Conservation (phyloP, 2,329 filamentous ascomycete genomes). For the Xylaria sp. region DNA sequence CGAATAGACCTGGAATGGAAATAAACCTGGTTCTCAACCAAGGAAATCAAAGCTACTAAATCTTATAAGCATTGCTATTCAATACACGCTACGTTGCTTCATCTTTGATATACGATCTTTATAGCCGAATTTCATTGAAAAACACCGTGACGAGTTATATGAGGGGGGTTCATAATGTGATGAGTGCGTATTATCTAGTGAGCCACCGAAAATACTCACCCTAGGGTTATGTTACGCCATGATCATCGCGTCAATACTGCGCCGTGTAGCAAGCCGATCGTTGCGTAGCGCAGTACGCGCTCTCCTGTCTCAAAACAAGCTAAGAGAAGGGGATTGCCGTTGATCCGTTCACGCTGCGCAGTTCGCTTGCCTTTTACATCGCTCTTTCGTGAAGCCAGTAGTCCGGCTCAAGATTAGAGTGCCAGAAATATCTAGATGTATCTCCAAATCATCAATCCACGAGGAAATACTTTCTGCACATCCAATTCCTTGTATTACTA, state of each 20-base stretch:
- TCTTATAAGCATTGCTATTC: not conserved
- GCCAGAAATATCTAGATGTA: not conserved
- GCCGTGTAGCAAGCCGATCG: not conserved
- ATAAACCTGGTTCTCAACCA: not conserved
- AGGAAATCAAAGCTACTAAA: not conserved
- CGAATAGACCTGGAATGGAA: conserved; percentile 18
- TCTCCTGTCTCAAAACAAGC: not conserved
- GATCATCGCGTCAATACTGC: not conserved
- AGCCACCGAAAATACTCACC: not conserved
- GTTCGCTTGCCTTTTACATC: not conserved
- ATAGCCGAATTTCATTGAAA: not conserved
- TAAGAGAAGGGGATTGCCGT: not conserved
- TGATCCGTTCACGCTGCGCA: not conserved
- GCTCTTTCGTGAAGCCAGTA: not conserved
- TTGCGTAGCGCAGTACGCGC: not conserved
- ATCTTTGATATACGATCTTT: not conserved
- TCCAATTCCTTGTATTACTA: not conserved
- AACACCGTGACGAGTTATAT: not conserved
- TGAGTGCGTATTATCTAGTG: not conserved
- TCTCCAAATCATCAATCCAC: not conserved
- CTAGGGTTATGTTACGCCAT: not conserved
- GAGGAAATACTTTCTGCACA: not conserved
- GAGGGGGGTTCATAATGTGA: not conserved
- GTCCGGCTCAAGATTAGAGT: not conserved
- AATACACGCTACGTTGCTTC: not conserved